phyloP scores from a whole-genome alignment of 768 basidiomycete genomes.

The Podaxis rugospora region DNA sequence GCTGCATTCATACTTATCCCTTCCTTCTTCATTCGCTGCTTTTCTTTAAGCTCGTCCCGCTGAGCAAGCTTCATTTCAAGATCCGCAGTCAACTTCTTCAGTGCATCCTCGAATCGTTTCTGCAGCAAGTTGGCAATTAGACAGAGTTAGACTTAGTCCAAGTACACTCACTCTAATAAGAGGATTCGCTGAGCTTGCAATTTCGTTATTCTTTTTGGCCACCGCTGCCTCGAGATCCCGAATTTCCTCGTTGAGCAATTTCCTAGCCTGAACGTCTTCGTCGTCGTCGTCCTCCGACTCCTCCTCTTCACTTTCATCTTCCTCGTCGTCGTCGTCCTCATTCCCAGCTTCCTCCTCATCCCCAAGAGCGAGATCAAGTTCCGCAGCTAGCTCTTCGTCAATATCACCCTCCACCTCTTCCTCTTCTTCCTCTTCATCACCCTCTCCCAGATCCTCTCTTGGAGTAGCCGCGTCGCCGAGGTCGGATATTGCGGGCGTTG shows the following conservation, averaged over 20 bases:
- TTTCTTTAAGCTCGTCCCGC: slow-evolving; percentile 75
- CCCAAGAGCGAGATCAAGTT: slow-evolving; percentile 81
- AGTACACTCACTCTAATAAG: slow-evolving; percentile 64
- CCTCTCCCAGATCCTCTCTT: slow-evolving; percentile 50
- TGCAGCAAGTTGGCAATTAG: slow-evolving; percentile 22
- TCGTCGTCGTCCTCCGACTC: slow-evolving; percentile 84
- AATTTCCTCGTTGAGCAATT: slow-evolving; percentile 84
- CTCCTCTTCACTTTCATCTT: slow-evolving; percentile 67
- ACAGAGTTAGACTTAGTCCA: not conserved
- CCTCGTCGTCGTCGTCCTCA: slow-evolving; percentile 61
- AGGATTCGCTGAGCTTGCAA: slow-evolving; percentile 79
- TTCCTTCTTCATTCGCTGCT: slow-evolving; percentile 67
- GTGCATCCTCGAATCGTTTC: slow-evolving; percentile 91
- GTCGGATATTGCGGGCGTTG: slow-evolving; percentile 70
- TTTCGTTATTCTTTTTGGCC: slow-evolving; percentile 78
- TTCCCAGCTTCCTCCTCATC: slow-evolving; percentile 64
- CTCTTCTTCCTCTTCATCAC: slow-evolving; percentile 53
- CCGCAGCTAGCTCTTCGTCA: slow-evolving; percentile 85
- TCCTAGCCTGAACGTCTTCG: slow-evolving; percentile 72
- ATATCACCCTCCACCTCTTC: slow-evolving; percentile 72
- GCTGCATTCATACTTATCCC: slow-evolving; percentile 44
- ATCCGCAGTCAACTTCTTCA: slow-evolving; percentile 84
- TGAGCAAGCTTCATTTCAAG: slow-evolving; percentile 81
- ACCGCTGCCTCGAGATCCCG: slow-evolving; percentile 86
- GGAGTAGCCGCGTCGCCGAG: slow-evolving; percentile 59